Percentiles rank a stretch among this genome's conserved stretches.
phyloP scores from a whole-genome alignment of 2,329 filamentous ascomycete species.

The Fusarium equiseti region DNA sequence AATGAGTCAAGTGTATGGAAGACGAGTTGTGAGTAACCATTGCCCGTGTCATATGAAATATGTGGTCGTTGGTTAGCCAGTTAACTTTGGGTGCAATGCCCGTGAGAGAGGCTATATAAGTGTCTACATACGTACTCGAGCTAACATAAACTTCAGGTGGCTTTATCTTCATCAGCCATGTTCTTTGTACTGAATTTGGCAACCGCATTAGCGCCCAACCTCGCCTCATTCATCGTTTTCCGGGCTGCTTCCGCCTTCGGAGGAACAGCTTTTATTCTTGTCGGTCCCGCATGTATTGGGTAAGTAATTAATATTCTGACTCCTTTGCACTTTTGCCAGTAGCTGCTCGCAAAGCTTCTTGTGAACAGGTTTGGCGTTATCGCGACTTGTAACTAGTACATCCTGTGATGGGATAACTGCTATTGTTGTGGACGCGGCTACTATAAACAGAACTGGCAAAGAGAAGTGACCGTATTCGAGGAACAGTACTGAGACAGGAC shows the following conservation, averaged over 20 bases:
- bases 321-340: not conserved
- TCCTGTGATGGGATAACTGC: not conserved
- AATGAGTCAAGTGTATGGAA: constrained; percentile 73
- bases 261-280: constrained; percentile 79
- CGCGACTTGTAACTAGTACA: not conserved
- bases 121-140: not conserved
- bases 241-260: constrained; percentile 80
- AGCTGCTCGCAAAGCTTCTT: not conserved
- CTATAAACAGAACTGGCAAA: not conserved
- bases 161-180: constrained; percentile 68
- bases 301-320: constrained; percentile 48
- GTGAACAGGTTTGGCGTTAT: not conserved
- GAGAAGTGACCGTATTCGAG: not conserved
- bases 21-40: constrained; percentile 63
- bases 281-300: constrained; percentile 78
- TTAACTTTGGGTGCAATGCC: not conserved
- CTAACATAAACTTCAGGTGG: constrained; percentile 41
- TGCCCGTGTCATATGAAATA: not conserved
- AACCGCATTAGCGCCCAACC: constrained; percentile 77
- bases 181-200: constrained; percentile 79
- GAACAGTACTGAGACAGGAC: constrained; percentile 21
- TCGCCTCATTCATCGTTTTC: constrained; percentile 79
- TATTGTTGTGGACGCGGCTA: not conserved
- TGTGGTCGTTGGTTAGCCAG: not conserved
- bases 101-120: not conserved